Evolutionary conservation across 306 rosid genomes (phyloP), one percentile per base, ranked within the genome.

Genomic region (Cicer judaicum): DNA sequence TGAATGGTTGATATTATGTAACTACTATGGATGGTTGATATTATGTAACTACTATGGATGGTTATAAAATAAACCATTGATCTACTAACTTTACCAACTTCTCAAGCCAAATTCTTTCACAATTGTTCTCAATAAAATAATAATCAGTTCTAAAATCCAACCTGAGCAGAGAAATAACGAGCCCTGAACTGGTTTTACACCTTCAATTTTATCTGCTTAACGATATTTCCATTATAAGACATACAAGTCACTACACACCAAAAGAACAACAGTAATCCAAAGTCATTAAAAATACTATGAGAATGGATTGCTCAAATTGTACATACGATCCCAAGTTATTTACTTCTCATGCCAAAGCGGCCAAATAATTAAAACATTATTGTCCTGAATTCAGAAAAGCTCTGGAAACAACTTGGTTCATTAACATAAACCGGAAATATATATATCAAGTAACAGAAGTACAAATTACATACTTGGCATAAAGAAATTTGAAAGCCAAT

Each of bases 181-280:
- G 11, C 48, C 40, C 19, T 11, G 63, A 81, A 63, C 39, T 69
- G 14, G 56, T 62, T 62, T 73, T 53, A 52, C 74, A 70, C 38
- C 10, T 43, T 75, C 68, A 44, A 18, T 18, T 52, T 75, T 74
- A 53, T 80, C 66, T 46, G 15, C 53, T 10, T 54, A 69, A 77
- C 41, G 72, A 57, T 57, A 49, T 59, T 40, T n/a, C 64, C 36
- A 29, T 65, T 64, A 76, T 74, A 64, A 38, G 64, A 36, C 10
- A 46, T 36, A 47, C 41, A 11, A 41, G 34, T 40, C 74, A 75
- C 21, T 62, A 67, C 48, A 68, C 29, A n/a, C 16, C 9, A 63
- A 18, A 75, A 44, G 18, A 69, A 69, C 12, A 55, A 54, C 34
- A 14, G 18, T 56, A 62, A 69, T 46, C 76, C 15, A 1, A 50